Conservation (phyloP, 176 grass and related monocot genomes). For the Olyra latifolia region DNA sequence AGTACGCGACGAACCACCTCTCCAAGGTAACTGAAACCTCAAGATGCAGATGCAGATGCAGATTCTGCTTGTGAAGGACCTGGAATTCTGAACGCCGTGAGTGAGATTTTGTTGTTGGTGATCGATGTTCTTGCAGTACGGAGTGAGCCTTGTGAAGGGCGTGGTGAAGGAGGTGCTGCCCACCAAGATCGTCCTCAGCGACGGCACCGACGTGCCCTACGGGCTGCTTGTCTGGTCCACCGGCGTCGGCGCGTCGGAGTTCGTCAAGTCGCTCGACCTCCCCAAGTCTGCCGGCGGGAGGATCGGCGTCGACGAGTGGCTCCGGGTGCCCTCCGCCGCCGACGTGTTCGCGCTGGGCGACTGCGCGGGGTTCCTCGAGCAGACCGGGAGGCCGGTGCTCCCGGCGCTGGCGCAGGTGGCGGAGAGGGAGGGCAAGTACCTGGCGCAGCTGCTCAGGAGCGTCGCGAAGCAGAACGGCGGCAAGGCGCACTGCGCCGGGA, state of each 20-base stretch:
- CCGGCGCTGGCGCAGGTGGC: slow-evolving; percentile 96
- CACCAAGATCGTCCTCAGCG: slow-evolving; percentile 57
- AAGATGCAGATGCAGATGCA: not conserved
- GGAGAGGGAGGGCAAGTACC: slow-evolving; percentile 81
- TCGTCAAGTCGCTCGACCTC: slow-evolving; percentile 59
- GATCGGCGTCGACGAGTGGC: slow-evolving; percentile 85
- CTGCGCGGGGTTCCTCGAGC: slow-evolving; percentile 86
- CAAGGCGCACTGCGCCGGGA: slow-evolving; percentile 57
- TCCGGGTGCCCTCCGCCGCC: slow-evolving; percentile 65
- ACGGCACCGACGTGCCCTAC: slow-evolving; percentile 70
- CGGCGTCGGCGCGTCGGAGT: slow-evolving; percentile 75
- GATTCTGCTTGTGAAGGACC: not conserved
- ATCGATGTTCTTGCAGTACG: slow-evolving; percentile 42
- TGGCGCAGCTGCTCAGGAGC: slow-evolving; percentile 51
- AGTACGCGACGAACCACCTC: slow-evolving; percentile 84
- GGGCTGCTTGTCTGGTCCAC: slow-evolving; percentile 93
- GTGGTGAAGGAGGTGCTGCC: slow-evolving; percentile 77
- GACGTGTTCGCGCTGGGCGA: slow-evolving; percentile 93
- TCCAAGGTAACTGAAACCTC: slow-evolving; percentile 47
- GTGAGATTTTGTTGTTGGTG: not conserved
- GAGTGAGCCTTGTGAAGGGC: slow-evolving; percentile 71
- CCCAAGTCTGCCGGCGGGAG: slow-evolving; percentile 77
- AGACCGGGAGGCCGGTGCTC: slow-evolving; percentile 69
- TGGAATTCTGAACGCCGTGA: not conserved
- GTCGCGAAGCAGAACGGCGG: slow-evolving; percentile 65